Evolutionary conservation across 2,329 filamentous ascomycete genomes (phyloP).

Genomic region (Torrubiellomyces zombiae): DNA sequence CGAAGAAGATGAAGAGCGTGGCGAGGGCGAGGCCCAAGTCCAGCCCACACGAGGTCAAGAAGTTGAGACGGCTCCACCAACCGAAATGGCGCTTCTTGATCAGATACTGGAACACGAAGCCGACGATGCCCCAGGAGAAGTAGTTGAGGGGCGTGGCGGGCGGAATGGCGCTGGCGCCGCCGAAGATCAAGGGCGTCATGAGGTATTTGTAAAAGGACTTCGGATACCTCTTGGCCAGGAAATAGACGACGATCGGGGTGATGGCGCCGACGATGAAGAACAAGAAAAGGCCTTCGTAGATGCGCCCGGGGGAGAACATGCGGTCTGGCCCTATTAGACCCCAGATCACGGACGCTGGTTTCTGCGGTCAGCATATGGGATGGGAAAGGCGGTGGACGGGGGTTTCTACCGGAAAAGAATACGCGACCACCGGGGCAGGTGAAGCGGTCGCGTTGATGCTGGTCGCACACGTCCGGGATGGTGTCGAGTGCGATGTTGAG

Average conservation of each 20-base stretch:
- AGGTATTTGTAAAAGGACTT: slow-evolving; percentile 32
- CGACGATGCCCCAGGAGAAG: slow-evolving; percentile 56
- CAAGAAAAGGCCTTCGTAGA: slow-evolving; percentile 42
- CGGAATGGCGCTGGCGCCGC: slow-evolving; percentile 39
- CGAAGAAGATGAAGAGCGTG: slow-evolving; percentile 55
- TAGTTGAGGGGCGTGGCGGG: slow-evolving; percentile 60
- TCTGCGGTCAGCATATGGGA: background rate
- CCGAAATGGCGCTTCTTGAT: slow-evolving; percentile 45
- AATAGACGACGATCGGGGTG: slow-evolving; percentile 34
- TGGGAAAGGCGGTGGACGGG: background rate
- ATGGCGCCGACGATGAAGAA: slow-evolving; percentile 43
- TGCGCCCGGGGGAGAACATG: slow-evolving; percentile 45
- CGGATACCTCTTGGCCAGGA: slow-evolving; percentile 30
- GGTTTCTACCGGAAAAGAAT: slow-evolving; percentile 39
- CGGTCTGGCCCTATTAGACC: slow-evolving; percentile 46
- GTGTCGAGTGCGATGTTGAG: slow-evolving; percentile 43
- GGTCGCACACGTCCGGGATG: slow-evolving; percentile 48
- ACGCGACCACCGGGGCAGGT: slow-evolving; percentile 46
- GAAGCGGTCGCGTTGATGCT: slow-evolving; percentile 39
- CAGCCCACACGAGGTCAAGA: slow-evolving; percentile 51
- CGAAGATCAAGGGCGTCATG: slow-evolving; percentile 48
- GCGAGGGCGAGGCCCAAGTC: slow-evolving; percentile 51
- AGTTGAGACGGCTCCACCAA: slow-evolving; percentile 65
- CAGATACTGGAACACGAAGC: slow-evolving; percentile 52
- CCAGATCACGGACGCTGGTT: slow-evolving; percentile 46